phyloP scores from a whole-genome alignment of 495 filamentous ascomycete genomes.

The Geopyxis carbonaria region DNA sequence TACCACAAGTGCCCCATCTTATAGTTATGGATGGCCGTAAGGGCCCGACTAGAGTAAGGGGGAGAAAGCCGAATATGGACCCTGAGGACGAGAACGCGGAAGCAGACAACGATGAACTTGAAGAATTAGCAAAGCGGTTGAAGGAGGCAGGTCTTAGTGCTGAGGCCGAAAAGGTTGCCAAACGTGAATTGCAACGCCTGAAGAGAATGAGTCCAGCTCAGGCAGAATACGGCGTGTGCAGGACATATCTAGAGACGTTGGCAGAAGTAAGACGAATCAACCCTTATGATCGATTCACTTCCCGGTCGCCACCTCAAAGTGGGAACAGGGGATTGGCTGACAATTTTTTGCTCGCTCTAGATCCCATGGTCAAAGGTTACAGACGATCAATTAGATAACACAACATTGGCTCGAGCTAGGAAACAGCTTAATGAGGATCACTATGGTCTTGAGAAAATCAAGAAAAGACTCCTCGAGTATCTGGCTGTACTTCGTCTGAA shows the following conservation, averaged over 20 bases:
- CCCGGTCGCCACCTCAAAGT: too few relatives aligned
- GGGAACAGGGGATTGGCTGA: too few relatives aligned
- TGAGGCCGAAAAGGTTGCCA: conserved; percentile 55
- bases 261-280: conserved; percentile 37
- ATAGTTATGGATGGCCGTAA: conserved; percentile 28
- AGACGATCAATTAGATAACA: conserved; percentile 68
- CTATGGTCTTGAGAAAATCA: conserved; percentile 92
- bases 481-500: conserved; percentile 88
- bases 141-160: conserved; percentile 59
- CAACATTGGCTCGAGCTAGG: conserved; percentile 60
- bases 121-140: conserved; percentile 75
- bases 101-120: conserved; percentile 69
- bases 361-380: conserved; percentile 84
- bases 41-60: conserved; percentile 36
- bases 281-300: conserved; percentile 2
- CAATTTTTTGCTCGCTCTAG: conserved; percentile 10
- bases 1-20: conserved; percentile 14
- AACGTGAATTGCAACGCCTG: conserved; percentile 72
- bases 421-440: conserved; percentile 93
- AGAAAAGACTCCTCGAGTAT: conserved; percentile 90
- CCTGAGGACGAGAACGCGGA: conserved; percentile 46
- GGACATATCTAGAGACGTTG: conserved; percentile 90
- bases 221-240: conserved; percentile 82
- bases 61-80: conserved; percentile 34
- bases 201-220: conserved; percentile 91